Evolutionary conservation across 2,329 filamentous ascomycete genomes (phyloP), one percentile per base, ranked within the genome.

Genomic region (Sordariomycetes sp.): DNA sequence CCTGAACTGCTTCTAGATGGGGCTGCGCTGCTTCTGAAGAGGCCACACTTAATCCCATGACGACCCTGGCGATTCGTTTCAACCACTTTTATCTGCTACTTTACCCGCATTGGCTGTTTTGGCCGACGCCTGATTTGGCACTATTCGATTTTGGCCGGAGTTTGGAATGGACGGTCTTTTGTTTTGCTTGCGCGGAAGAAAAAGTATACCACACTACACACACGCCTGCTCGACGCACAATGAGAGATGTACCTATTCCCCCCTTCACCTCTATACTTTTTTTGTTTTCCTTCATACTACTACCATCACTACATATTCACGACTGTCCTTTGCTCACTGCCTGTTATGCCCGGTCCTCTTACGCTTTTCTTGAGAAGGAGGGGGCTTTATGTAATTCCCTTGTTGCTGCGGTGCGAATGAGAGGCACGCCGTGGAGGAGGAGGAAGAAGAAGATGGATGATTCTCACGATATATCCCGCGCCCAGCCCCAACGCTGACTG

Each of bases 1-100:
- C 46, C 72, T 98, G 60, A 96, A 95, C 68, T 98, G 92, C 73
- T 98, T 98, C 70, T 95, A 86, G 61, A 40, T 35, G 48, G 41
- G 48, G 46, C 42, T 47, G 33, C 42, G 42, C 42, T 43, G 45
- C 39, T 35, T 44, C 32, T 38, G 30, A 19, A 14, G 20, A 12
- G 18, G 8, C 32, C 10, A 19, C 8, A 17, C n/a, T 32, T 17
- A 20, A n/a, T 24, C 33, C 9, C n/a, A 26, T 14, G 21, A 18
- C 19, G 14, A 19, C 33, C 35, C 39, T 31, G 40, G 35, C 23
- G 33, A 34, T 32, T 36, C 39, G 32, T 35, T 20, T 23, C 16
- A 3, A 38, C 39, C 40, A 30, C 21, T 39, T 39, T 34, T 39
- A 38, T 42, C 30, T 39, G 33, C 23, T 36, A 35, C 31, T 37